phyloP scores from a whole-genome alignment of 2,329 filamentous ascomycete species.

The Talaromyces albobiverticillius region DNA sequence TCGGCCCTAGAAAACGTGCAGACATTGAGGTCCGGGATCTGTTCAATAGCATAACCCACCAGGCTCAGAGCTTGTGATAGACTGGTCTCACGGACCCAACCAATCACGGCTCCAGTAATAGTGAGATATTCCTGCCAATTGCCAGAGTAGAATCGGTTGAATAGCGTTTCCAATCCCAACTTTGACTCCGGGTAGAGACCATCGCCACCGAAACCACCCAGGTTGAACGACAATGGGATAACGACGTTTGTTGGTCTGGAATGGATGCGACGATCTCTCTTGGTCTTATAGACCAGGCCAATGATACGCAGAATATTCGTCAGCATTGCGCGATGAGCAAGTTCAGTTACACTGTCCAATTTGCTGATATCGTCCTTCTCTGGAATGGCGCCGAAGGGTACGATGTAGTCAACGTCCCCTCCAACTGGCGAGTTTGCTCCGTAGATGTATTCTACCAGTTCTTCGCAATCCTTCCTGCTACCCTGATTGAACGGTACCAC shows the following conservation, averaged over 20 bases:
- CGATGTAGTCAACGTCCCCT: slow-evolving; percentile 90
- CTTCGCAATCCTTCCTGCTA: slow-evolving; percentile 70
- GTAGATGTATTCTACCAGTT: slow-evolving; percentile 94
- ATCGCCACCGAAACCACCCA: slow-evolving; percentile 96
- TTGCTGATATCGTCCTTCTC: slow-evolving; percentile 95
- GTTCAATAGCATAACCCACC: slow-evolving; percentile 93
- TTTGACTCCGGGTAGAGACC: slow-evolving; percentile 98
- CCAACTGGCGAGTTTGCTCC: slow-evolving; percentile 95
- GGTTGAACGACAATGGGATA: slow-evolving; percentile 91
- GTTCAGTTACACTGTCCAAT: slow-evolving; percentile 94
- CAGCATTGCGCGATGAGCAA: slow-evolving; percentile 97
- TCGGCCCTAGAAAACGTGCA: slow-evolving; percentile 98
- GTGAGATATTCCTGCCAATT: slow-evolving; percentile 97
- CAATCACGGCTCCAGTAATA: slow-evolving; percentile 96
- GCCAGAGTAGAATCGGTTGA: slow-evolving; percentile 97
- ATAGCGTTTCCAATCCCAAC: slow-evolving; percentile 91
- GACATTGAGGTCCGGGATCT: slow-evolving; percentile 68
- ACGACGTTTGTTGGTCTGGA: slow-evolving; percentile 96
- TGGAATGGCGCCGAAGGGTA: slow-evolving; percentile 95
- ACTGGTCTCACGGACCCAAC: slow-evolving; percentile 97
- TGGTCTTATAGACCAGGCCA: slow-evolving; percentile 85
- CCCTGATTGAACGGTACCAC: slow-evolving; percentile 99
- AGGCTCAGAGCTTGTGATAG: slow-evolving; percentile 98
- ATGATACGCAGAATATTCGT: slow-evolving; percentile 92
- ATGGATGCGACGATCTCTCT: slow-evolving; percentile 81